Evolutionary conservation across 208 protist species (phyloP).

Genomic region (Acanthamoeba royreba): DNA sequence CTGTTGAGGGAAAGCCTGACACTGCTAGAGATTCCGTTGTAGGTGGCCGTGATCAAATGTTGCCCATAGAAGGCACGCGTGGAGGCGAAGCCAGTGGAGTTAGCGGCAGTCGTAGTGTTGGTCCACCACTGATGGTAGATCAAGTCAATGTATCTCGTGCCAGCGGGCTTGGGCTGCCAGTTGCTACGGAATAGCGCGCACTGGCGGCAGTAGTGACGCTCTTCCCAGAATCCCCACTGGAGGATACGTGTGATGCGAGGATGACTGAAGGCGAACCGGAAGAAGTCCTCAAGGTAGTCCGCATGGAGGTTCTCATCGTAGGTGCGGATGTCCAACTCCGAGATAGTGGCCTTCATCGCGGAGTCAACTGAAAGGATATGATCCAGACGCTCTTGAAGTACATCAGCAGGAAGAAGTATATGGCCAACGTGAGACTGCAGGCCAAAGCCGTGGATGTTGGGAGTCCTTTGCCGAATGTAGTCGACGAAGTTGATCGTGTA

Average conservation of each 20-base stretch:
- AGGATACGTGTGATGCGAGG: not conserved
- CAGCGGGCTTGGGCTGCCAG: constrained; percentile 1
- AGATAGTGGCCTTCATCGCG: not conserved
- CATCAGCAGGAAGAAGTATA: too few species aligned
- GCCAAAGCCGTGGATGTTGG: too few species aligned
- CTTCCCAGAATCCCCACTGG: constrained; percentile 28
- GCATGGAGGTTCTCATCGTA: not conserved
- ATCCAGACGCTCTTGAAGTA: too few species aligned
- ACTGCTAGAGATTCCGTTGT: not conserved
- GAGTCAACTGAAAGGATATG: too few species aligned
- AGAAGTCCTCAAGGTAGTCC: not conserved
- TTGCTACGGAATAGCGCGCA: not conserved
- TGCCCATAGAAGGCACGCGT: not conserved
- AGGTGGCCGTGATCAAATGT: not conserved
- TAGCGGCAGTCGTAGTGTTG: not conserved
- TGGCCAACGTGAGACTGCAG: too few species aligned
- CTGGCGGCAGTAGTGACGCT: not conserved
- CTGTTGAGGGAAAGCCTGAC: not conserved
- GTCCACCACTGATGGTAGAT: not conserved
- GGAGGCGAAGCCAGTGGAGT: not conserved
- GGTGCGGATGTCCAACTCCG: not conserved
- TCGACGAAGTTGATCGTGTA: too few species aligned
- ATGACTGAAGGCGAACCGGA: constrained; percentile 15
- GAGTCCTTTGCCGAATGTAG: too few species aligned
- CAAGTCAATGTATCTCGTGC: not conserved